phyloP scores from a whole-genome alignment of 345 rosid species.

The Syzygium aromaticum region DNA sequence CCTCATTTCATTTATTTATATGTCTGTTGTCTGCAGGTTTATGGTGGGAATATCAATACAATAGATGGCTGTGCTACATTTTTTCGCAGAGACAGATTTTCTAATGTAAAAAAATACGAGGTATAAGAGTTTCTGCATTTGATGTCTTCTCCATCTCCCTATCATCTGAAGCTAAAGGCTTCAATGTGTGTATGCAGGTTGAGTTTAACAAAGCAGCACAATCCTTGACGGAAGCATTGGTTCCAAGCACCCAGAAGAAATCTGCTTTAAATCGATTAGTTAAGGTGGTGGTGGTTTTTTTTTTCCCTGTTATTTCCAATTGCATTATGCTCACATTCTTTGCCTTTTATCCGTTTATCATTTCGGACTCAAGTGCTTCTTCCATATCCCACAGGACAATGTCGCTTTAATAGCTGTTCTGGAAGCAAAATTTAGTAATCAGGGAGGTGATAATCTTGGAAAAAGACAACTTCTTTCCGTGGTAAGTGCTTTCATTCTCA shows the following conservation, averaged over 20 bases:
- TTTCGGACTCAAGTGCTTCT: conserved; percentile 1
- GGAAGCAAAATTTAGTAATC: conserved; percentile 87
- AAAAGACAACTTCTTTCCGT: conserved; percentile 93
- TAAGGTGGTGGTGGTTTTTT: conserved; percentile 38
- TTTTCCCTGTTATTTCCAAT: not conserved
- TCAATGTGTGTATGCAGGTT: conserved; percentile 39
- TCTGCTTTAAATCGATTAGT: conserved; percentile 79
- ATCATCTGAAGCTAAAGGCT: not conserved
- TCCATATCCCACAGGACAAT: conserved; percentile 48
- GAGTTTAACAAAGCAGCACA: conserved; percentile 99
- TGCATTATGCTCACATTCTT: not conserved
- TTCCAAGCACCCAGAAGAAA: conserved; percentile 79
- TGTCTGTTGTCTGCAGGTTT: conserved; percentile 45
- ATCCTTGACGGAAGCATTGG: conserved; percentile 84
- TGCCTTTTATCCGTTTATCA: not conserved
- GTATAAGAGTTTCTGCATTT: conserved; percentile 22
- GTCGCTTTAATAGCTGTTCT: conserved; percentile 86
- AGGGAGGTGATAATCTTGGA: conserved; percentile 66
- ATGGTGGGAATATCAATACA: conserved; percentile 41
- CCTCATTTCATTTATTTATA: not conserved
- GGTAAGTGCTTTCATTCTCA: conserved; percentile 31
- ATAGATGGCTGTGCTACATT: conserved; percentile 97
- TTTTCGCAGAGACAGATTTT: conserved; percentile 88
- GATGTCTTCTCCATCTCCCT: not conserved
- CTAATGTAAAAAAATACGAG: conserved; percentile 98